A percentile compares a stretch with the other conserved stretches of the same genome.
phyloP scores from a whole-genome alignment of 345 rosid genomes.

The Lepidium didymum region DNA sequence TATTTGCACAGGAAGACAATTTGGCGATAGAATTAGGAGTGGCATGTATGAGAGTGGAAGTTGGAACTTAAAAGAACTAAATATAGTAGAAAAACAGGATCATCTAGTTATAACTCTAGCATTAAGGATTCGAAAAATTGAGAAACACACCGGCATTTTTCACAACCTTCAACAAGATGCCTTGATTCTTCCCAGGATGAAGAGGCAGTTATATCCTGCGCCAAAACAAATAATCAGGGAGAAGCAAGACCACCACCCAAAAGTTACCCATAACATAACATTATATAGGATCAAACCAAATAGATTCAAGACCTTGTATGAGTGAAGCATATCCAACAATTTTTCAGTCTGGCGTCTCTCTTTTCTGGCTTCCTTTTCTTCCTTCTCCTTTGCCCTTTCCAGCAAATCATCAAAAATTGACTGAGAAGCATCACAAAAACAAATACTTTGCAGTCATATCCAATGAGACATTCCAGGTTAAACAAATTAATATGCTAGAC shows the following conservation, averaged over 20 bases:
- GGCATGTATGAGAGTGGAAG: background rate
- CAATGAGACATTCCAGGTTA: slow-evolving; percentile 7
- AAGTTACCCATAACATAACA: slow-evolving; percentile 18
- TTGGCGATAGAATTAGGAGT: background rate
- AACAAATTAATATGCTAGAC: background rate
- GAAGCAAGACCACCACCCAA: slow-evolving; percentile 14
- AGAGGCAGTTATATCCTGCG: slow-evolving; percentile 68
- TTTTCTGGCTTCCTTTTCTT: slow-evolving; percentile 85
- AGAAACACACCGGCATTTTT: slow-evolving; percentile 67
- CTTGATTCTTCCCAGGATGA: slow-evolving; percentile 80
- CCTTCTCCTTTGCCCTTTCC: slow-evolving; percentile 78
- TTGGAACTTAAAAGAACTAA: background rate
- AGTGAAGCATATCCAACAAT: slow-evolving; percentile 19
- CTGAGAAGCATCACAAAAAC: slow-evolving; percentile 37
- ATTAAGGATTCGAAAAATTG: background rate
- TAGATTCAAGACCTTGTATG: slow-evolving; percentile 24
- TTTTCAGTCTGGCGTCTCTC: slow-evolving; percentile 52
- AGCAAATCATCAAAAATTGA: slow-evolving; percentile 69
- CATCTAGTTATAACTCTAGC: background rate
- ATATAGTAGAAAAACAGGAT: background rate
- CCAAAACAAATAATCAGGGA: slow-evolving; percentile 18
- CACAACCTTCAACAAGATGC: slow-evolving; percentile 61
- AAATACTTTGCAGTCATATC: slow-evolving; percentile 11
- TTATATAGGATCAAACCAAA: slow-evolving; percentile 3
- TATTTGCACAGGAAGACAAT: background rate